Evolutionary conservation across 345 rosid genomes (phyloP).

Genomic region (Lagerstroemia speciosa): DNA sequence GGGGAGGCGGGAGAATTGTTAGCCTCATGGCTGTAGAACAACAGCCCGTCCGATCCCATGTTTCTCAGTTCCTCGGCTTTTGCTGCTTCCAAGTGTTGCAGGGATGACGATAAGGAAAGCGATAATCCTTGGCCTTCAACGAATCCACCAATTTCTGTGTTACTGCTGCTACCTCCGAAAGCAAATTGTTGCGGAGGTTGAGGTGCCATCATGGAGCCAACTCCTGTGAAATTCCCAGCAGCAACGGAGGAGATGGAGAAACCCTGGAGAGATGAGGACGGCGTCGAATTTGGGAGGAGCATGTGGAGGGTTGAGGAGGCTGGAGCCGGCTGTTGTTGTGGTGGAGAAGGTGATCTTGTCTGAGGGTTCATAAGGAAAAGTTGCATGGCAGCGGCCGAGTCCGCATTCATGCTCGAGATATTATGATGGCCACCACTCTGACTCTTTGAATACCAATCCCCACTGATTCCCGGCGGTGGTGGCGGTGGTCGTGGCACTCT

Average conservation of each 20-base stretch:
- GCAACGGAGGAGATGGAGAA: conserved; percentile 15
- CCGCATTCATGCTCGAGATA: conserved; percentile 54
- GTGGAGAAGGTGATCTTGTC: conserved; percentile 67
- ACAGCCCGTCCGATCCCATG: conserved; percentile 21
- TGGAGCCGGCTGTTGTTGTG: conserved; percentile 26
- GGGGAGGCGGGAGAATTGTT: not conserved
- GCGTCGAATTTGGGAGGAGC: conserved; percentile 56
- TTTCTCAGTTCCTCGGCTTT: conserved; percentile 77
- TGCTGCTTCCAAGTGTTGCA: conserved; percentile 73
- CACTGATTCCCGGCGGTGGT: not conserved
- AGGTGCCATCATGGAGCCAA: conserved; percentile 10
- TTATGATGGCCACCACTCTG: not conserved
- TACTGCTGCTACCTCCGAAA: conserved; percentile 18
- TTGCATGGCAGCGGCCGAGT: conserved; percentile 85
- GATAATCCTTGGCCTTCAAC: conserved; percentile 92
- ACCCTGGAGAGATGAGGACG: conserved; percentile 37
- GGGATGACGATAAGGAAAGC: conserved; percentile 64
- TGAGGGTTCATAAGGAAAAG: conserved; percentile 84
- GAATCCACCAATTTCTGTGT: not conserved
- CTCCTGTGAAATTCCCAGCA: not conserved
- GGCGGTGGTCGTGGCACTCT: not conserved
- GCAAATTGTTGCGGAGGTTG: conserved; percentile 1
- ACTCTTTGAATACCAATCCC: not conserved
- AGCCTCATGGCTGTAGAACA: conserved; percentile 32
- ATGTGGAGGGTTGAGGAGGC: conserved; percentile 75